These are phyloP conservation scores for Candida broadrunensis DNA, from an alignment of 805 yeast species.

Conservation along the genomic window DNA sequence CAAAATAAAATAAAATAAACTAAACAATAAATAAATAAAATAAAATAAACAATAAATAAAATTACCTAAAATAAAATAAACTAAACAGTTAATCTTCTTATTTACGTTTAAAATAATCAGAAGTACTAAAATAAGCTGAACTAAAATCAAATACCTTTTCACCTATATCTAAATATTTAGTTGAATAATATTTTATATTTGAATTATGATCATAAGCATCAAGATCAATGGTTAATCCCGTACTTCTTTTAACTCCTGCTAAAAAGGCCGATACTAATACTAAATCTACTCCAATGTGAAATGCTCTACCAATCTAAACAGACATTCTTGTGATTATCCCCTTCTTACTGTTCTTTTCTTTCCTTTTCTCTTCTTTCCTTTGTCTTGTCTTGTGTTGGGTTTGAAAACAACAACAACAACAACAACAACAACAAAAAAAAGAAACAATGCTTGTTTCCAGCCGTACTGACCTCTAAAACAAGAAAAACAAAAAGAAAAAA, in stretches of 20 bases:
- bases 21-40: too few relatives aligned
- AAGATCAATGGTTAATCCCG: constrained; percentile 62
- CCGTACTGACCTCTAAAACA: too few relatives aligned
- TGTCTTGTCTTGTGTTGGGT: too few relatives aligned
- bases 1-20: too few relatives aligned
- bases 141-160: constrained; percentile 76
- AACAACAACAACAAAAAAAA: not conserved
- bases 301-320: constrained; percentile 44
- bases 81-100: too few relatives aligned
- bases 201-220: constrained; percentile 37
- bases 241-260: constrained; percentile 70
- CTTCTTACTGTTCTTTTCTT: constrained; percentile 7
- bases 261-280: constrained; percentile 62
- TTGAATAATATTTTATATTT: constrained; percentile 49
- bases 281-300: constrained; percentile 59
- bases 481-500: too few relatives aligned
- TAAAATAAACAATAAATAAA: too few relatives aligned
- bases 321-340: too few relatives aligned
- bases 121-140: constrained; percentile 65
- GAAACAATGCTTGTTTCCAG: too few relatives aligned
- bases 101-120: constrained; percentile 69
- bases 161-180: constrained; percentile 77
- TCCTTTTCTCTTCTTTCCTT: too few relatives aligned
- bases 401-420: too few relatives aligned
- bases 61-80: too few relatives aligned